phyloP scores from a whole-genome alignment of 306 rosid genomes.

The Lathyrus tuberosus region DNA sequence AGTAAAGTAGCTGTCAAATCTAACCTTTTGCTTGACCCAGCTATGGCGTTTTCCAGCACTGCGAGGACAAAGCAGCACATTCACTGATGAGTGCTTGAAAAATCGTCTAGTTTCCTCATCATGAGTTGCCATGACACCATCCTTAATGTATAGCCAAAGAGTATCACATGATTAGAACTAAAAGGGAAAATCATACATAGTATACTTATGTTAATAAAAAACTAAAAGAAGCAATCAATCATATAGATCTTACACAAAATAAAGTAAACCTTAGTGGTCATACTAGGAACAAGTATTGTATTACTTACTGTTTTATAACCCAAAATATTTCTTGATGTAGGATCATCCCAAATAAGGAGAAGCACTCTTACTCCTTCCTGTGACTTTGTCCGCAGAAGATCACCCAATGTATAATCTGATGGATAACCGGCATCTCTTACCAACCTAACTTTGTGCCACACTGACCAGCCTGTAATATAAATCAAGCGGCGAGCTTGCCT shows the following conservation, averaged over 20 bases:
- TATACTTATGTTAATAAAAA: background rate
- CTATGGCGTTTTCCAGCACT: conserved; percentile 87
- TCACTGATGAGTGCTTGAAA: conserved; percentile 88
- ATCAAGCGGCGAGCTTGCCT: conserved; percentile 74
- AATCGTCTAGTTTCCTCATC: conserved; percentile 93
- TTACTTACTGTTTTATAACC: conserved; percentile 83
- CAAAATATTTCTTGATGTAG: conserved; percentile 88
- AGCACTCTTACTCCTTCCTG: conserved; percentile 98
- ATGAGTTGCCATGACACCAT: conserved; percentile 95
- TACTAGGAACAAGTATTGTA: conserved; percentile 10
- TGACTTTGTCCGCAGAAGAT: conserved; percentile 78
- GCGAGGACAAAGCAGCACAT: conserved; percentile 91
- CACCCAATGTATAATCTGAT: conserved; percentile 68
- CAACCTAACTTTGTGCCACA: conserved; percentile 83
- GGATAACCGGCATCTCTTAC: conserved; percentile 61
- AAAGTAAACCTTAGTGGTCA: conserved; percentile 26
- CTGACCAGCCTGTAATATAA: conserved; percentile 96
- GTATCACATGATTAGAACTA: conserved; percentile 30
- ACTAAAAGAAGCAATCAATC: background rate
- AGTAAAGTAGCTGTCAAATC: conserved; percentile 22
- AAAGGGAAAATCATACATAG: conserved; percentile 14
- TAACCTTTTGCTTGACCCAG: conserved; percentile 90
- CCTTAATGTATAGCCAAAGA: conserved; percentile 52
- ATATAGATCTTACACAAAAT: conserved; percentile 13
- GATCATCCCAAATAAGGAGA: conserved; percentile 98